These are phyloP conservation scores for Neurospora sp. DNA, from an alignment of 495 filamentous ascomycete species.

Conservation along the genomic window DNA sequence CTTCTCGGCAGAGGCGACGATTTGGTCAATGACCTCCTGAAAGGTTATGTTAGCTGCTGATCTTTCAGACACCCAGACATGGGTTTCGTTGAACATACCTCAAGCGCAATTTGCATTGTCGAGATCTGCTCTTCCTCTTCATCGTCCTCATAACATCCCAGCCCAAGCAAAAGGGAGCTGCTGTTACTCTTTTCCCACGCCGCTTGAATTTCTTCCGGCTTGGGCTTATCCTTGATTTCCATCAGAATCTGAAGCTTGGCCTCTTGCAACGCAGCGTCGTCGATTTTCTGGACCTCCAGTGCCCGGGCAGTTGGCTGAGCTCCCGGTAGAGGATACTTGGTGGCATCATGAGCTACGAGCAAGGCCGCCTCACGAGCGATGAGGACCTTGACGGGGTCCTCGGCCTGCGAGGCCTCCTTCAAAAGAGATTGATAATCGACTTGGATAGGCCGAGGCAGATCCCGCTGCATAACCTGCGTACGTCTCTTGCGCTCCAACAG, in stretches of 20 bases:
- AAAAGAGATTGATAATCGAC: slow-evolving; percentile 64
- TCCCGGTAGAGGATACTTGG: slow-evolving; percentile 58
- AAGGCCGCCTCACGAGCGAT: slow-evolving; percentile 68
- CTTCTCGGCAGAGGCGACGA: slow-evolving; percentile 61
- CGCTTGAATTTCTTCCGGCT: slow-evolving; percentile 51
- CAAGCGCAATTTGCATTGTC: slow-evolving; percentile 52
- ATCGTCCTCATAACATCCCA: slow-evolving; percentile 65
- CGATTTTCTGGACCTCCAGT: slow-evolving; percentile 51
- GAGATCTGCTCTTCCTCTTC: slow-evolving; percentile 56
- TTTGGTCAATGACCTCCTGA: slow-evolving; percentile 58
- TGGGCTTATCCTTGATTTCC: slow-evolving; percentile 52
- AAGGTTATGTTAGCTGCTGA: slow-evolving; percentile 22
- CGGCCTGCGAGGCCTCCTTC: slow-evolving; percentile 38
- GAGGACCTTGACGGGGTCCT: slow-evolving; percentile 34
- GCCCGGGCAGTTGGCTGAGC: slow-evolving; percentile 52
- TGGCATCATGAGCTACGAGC: slow-evolving; percentile 72
- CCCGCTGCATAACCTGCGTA: slow-evolving; percentile 80
- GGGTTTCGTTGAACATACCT: slow-evolving; percentile 37
- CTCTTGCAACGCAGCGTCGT: slow-evolving; percentile 59
- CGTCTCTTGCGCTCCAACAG: slow-evolving; percentile 69
- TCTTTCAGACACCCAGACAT: neutral
- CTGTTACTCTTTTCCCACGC: slow-evolving; percentile 58
- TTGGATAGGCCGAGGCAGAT: slow-evolving; percentile 64
- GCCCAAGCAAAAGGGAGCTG: slow-evolving; percentile 54
- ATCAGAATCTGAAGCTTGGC: slow-evolving; percentile 68